Conservation (phyloP, 2,329 filamentous ascomycete genomes). For the Penicillium sp. region DNA sequence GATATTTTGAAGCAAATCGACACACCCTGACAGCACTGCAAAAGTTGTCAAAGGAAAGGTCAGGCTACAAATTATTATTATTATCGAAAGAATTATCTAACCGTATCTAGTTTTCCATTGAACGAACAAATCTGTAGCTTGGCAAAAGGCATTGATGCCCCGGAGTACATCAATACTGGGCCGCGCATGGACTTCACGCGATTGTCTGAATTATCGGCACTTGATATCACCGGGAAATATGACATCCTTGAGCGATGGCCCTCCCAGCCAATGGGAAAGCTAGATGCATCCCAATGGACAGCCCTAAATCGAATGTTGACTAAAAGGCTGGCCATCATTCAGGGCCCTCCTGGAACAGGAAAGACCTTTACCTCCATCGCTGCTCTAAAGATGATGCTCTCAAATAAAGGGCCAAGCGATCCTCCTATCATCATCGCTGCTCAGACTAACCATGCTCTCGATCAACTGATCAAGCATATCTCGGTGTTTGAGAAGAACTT, state of each 20-base stretch:
- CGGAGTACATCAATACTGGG: conserved; percentile 52
- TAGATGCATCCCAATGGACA: conserved; percentile 69
- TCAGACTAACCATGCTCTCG: conserved; percentile 87
- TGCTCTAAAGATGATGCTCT: conserved; percentile 64
- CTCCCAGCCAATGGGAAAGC: conserved; percentile 35
- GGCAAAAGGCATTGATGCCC: conserved; percentile 44
- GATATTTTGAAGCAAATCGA: conserved; percentile 74
- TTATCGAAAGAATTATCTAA: not conserved
- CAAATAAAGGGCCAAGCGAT: conserved; percentile 55
- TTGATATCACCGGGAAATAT: conserved; percentile 40
- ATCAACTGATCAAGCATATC: conserved; percentile 71
- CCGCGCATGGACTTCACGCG: conserved; percentile 53
- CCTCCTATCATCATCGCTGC: conserved; percentile 75
- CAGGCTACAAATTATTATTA: conserved; percentile 5
- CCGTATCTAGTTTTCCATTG: conserved; percentile 43
- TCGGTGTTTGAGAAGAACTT: conserved; percentile 62
- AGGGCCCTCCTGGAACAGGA: conserved; percentile 76
- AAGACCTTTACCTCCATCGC: conserved; percentile 81
- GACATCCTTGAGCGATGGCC: conserved; percentile 59
- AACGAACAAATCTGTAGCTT: conserved; percentile 44
- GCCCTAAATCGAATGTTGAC: conserved; percentile 70
- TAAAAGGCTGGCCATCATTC: conserved; percentile 70
- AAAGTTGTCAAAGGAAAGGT: conserved; percentile 56
- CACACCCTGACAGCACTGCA: conserved; percentile 74
- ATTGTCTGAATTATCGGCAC: conserved; percentile 36